Conservation (phyloP, 2,329 filamentous ascomycete genomes). For the Byssoonygena ceratinophila region DNA sequence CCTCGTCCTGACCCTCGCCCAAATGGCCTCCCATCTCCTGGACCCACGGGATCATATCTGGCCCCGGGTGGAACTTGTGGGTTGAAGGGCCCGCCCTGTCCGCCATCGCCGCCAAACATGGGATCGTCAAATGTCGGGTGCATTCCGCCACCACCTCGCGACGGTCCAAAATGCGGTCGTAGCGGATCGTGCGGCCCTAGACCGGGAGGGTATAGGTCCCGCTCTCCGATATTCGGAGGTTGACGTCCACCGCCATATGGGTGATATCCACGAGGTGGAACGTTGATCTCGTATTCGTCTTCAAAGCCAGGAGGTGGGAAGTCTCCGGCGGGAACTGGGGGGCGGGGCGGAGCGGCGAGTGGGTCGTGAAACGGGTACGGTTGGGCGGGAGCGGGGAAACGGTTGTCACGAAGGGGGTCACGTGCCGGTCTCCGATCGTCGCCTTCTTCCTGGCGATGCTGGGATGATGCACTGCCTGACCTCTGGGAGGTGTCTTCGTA, state of each 20-base stretch:
- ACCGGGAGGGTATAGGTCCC: slow-evolving; percentile 78
- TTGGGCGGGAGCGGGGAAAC: slow-evolving; percentile 49
- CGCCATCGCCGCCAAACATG: slow-evolving; percentile 55
- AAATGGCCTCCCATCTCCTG: slow-evolving; percentile 47
- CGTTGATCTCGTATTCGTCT: slow-evolving; percentile 76
- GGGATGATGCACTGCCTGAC: slow-evolving; percentile 8
- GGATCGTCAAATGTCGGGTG: slow-evolving; percentile 92
- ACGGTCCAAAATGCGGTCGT: slow-evolving; percentile 53
- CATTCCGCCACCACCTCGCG: slow-evolving; percentile 69
- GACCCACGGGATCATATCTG: slow-evolving; percentile 80
- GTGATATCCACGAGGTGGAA: slow-evolving; percentile 47
- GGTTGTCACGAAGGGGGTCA: slow-evolving; percentile 44
- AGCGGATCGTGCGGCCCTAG: slow-evolving; percentile 79
- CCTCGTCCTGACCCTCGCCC: slow-evolving; percentile 40
- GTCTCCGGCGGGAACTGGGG: slow-evolving; percentile 58
- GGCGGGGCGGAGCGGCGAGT: slow-evolving; percentile 49
- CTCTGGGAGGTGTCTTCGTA: slow-evolving; percentile 51
- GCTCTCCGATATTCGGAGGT: slow-evolving; percentile 64
- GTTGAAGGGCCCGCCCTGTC: slow-evolving; percentile 46
- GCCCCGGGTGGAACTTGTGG: slow-evolving; percentile 74
- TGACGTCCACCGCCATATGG: slow-evolving; percentile 36
- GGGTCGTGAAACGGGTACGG: slow-evolving; percentile 60
- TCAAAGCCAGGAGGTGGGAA: slow-evolving; percentile 86
- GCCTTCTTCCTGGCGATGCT: slow-evolving; percentile 17
- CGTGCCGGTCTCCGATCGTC: slow-evolving; percentile 35